Evolutionary conservation across 805 yeast species (phyloP), one percentile per base, ranked within the genome.

Genomic region (Jamesozyma spencerorum): DNA sequence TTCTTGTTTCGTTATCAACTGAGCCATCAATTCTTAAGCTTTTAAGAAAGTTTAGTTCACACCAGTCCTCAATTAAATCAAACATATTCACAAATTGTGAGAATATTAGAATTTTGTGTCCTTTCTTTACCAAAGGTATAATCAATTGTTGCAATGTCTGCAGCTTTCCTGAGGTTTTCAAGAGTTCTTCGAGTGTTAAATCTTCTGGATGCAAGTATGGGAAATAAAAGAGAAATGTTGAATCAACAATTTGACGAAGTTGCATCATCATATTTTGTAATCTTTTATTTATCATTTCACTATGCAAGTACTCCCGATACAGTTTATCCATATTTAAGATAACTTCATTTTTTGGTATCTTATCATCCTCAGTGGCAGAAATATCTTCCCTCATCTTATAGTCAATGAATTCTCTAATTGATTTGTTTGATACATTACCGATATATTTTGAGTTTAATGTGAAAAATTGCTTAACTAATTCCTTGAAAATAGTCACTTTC

Each of bases 61-160:
- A 72, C 76, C 85, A 86, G 52, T 85, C 92, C 47, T 78, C 79
- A 0, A 92, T 53, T 11, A 92, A 61, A 50, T 90, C 95, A n/a
- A 92, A 67, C 76, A 83, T 79, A 27, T 68, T 70, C 2, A 92
- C 77, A 59, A 92, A 90, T 57, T 92, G 98, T 1, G 94, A 76
- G 58, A 92, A 92, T 1, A 92, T 75, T 34, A 92, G 66, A 0
- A 85, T 72, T 53, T 84, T 85, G 59, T 85, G 95, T 5, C 68
- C 67, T 1, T 63, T 48, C 3, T 53, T 38, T 1, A 79, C 45
- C 20, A 90, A 61, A 20, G 60, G 60, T 0, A 74, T 68, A 1
- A 82, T 61, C 20, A 92, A 60, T 48, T 80, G 80, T 44, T 82
- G 75, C 35, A 88, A 62, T 0, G 84, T 61, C 47, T 77, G 79